phyloP scores from a whole-genome alignment of 1,139 yeast species.

The Diutina scorzettiae region DNA sequence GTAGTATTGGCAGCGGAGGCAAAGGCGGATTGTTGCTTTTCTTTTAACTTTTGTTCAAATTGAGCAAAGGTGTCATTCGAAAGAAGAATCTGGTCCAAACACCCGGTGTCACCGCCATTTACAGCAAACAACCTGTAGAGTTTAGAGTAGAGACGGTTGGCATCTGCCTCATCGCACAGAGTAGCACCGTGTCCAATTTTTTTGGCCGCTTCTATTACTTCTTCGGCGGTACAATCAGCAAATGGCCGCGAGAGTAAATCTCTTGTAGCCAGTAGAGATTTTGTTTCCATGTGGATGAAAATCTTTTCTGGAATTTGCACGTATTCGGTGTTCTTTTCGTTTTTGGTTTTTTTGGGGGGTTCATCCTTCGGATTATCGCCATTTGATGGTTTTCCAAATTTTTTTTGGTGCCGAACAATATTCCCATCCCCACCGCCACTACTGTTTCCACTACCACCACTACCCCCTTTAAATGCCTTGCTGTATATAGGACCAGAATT shows the following conservation, averaged over 20 bases:
- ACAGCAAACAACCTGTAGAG: conserved; percentile 7
- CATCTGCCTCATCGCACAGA: conserved; percentile 7
- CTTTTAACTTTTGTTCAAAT: conserved; percentile 14
- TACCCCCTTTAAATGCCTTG: no score
- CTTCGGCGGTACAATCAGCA: conserved; percentile 8
- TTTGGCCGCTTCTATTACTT: conserved; percentile 8
- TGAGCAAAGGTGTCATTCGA: conserved; percentile 17
- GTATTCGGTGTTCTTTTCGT: conserved; percentile 7
- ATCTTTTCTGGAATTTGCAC: conserved; percentile 15
- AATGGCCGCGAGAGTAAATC: conserved; percentile 13
- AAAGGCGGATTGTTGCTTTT: conserved; percentile 7
- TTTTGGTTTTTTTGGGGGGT: not conserved
- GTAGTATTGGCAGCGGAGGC: no score
- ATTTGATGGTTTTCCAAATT: no score
- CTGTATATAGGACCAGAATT: not conserved
- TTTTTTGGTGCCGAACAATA: not conserved
- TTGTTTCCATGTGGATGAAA: conserved; percentile 14
- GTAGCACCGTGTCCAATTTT: conserved; percentile 13
- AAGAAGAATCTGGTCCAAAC: conserved; percentile 14
- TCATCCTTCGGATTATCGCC: not conserved
- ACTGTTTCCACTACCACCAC: no score
- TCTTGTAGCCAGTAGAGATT: conserved; percentile 9
- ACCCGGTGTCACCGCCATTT: not conserved
- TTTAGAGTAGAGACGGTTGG: conserved; percentile 13
- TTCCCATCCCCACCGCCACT: no score